Percentiles rank a stretch among this genome's conserved stretches.
Evolutionary conservation across 768 basidiomycete species (phyloP).

Genomic region (Collybiopsis confluens): DNA sequence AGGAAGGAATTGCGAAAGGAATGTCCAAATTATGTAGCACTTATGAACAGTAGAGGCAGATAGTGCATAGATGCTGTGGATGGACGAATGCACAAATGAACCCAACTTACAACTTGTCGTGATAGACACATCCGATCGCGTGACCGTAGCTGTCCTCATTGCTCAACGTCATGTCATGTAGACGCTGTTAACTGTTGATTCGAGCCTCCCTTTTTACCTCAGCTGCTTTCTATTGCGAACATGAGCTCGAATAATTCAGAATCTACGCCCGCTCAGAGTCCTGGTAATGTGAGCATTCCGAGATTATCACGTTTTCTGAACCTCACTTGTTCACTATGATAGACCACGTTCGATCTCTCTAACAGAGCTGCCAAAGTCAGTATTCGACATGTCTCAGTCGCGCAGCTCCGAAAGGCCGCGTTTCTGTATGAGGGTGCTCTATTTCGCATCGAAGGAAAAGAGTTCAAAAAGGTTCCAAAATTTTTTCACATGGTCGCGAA

Average conservation of each 20-base stretch:
- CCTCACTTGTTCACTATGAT: not conserved
- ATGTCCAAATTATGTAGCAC: constrained; percentile 47
- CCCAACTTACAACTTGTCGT: no score
- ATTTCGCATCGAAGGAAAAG: constrained; percentile 17
- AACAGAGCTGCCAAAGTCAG: not conserved
- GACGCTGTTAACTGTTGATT: no score
- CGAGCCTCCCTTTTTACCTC: no score
- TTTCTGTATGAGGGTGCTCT: constrained; percentile 7
- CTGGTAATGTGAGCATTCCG: not conserved
- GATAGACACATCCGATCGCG: no score
- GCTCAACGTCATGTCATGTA: no score
- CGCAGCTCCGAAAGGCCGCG: not conserved
- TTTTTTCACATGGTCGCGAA: no score
- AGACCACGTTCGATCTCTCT: not conserved
- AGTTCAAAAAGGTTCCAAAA: constrained; percentile 18
- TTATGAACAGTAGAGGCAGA: constrained; percentile 20
- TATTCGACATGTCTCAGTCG: not conserved
- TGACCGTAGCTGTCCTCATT: no score
- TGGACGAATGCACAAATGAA: no score
- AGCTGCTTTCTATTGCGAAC: no score
- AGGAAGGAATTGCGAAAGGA: constrained; percentile 72
- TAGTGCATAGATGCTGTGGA: constrained; percentile 4
- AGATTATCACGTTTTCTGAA: not conserved
- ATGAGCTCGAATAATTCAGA: no score
- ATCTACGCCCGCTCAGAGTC: not conserved